Conservation (phyloP, 108 stramenopile genomes). For the Bacterosira constricta region DNA sequence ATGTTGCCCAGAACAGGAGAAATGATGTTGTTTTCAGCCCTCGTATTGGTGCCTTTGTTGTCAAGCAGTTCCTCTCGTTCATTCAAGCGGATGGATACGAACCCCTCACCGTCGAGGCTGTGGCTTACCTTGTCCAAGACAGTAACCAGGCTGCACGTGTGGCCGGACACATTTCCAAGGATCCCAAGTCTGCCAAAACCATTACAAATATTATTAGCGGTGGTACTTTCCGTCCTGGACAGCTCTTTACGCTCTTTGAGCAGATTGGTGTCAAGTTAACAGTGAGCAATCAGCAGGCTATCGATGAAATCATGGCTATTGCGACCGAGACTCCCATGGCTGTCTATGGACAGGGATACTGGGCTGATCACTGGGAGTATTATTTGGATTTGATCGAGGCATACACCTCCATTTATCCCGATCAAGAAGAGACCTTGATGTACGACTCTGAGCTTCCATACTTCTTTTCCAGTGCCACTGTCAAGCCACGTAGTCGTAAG, state of each 20-base stretch:
- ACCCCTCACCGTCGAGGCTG: conserved; percentile 93
- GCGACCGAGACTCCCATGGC: conserved; percentile 82
- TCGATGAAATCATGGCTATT: conserved; percentile 72
- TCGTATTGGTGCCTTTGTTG: conserved; percentile 85
- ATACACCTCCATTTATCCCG: conserved; percentile 93
- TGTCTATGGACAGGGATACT: conserved; percentile 84
- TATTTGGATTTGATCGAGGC: conserved; percentile 91
- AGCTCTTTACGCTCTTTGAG: conserved; percentile 85
- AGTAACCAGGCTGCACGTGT: conserved; percentile 58
- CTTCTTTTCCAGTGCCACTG: conserved; percentile 90
- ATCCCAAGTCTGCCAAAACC: conserved; percentile 63
- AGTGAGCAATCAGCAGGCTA: conserved; percentile 61
- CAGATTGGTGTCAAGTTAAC: conserved; percentile 65
- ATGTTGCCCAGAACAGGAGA: conserved; percentile 95
- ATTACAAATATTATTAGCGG: conserved; percentile 68
- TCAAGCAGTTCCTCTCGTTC: conserved; percentile 89
- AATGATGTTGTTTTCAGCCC: conserved; percentile 91
- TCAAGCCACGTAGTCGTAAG: conserved; percentile 84
- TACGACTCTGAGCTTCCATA: conserved; percentile 87
- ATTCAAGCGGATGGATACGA: conserved; percentile 98
- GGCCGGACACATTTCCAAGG: conserved; percentile 59
- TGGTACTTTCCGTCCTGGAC: conserved; percentile 92
- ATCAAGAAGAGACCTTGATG: conserved; percentile 89
- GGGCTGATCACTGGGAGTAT: conserved; percentile 94
- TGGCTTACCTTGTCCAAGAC: conserved; percentile 73